Percentiles rank a stretch among this genome's conserved stretches.
Evolutionary conservation across 495 filamentous ascomycete genomes (phyloP).

Genomic region (Xylaria telfairii): DNA sequence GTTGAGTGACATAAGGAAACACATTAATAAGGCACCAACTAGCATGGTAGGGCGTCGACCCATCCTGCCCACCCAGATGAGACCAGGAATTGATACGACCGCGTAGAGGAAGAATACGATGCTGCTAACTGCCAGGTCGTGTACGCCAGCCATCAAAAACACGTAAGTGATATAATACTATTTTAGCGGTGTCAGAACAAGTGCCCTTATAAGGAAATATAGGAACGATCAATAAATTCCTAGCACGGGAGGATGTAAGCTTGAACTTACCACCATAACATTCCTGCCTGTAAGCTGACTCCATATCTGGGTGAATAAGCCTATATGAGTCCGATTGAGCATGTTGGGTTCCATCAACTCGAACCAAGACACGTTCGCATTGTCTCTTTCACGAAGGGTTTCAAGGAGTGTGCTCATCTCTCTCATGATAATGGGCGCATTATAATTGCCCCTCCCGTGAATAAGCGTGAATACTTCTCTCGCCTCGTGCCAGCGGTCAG

Average conservation of each 20-base stretch:
- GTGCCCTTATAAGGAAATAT: not conserved
- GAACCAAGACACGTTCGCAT: constrained; percentile 67
- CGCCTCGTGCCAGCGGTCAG: constrained; percentile 76
- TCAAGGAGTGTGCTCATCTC: constrained; percentile 75
- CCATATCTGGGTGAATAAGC: constrained; percentile 84
- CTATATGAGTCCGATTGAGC: constrained; percentile 76
- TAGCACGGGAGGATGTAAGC: not conserved
- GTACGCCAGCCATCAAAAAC: constrained; percentile 74
- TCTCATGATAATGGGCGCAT: constrained; percentile 64
- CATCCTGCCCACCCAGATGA: constrained; percentile 63
- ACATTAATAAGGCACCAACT: constrained; percentile 70
- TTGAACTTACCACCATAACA: constrained; percentile 71
- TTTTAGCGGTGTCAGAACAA: not conserved
- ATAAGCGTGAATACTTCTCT: constrained; percentile 67
- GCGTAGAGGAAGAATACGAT: constrained; percentile 80
- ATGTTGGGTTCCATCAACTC: constrained; percentile 74
- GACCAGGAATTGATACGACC: constrained; percentile 60
- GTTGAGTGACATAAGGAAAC: constrained; percentile 71
- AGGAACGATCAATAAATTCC: not conserved
- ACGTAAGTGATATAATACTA: constrained; percentile 67
- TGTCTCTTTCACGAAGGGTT: constrained; percentile 70
- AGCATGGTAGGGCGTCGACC: constrained; percentile 69
- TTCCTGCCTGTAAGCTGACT: constrained; percentile 85
- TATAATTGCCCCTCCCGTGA: constrained; percentile 68
- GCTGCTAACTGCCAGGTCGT: constrained; percentile 67